Percentiles rank a stretch among this genome's conserved stretches.
These are phyloP conservation scores for Pleurotus tuoliensis DNA, from an alignment of 768 basidiomycete genomes.

Conservation along the genomic window DNA sequence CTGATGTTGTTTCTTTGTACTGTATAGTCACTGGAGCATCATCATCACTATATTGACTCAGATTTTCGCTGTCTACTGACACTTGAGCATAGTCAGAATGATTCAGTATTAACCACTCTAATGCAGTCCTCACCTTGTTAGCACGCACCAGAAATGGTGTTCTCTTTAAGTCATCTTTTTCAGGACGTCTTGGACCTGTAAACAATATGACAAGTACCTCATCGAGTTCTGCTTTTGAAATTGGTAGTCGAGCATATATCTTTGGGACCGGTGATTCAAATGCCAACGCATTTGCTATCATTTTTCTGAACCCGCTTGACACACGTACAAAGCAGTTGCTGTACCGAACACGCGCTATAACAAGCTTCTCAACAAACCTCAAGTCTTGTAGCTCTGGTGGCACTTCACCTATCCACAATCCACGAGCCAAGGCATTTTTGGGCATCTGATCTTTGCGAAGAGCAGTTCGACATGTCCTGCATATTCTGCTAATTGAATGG, in stretches of 20 bases:
- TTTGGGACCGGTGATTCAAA: constrained; percentile 22
- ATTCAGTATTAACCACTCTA: constrained; percentile 34
- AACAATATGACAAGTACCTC: constrained; percentile 30
- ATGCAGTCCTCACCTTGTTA: constrained; percentile 19
- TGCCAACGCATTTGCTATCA: constrained; percentile 26
- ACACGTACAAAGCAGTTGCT: constrained; percentile 26
- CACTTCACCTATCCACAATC: constrained; percentile 31
- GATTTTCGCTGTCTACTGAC: constrained; percentile 21
- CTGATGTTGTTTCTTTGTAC: constrained; percentile 14
- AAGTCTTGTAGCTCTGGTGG: constrained; percentile 22
- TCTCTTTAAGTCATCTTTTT: constrained; percentile 19
- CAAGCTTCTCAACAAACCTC: constrained; percentile 21
- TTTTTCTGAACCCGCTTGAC: constrained; percentile 18
- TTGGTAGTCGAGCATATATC: constrained; percentile 19
- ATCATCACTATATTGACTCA: constrained; percentile 18
- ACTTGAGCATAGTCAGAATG: constrained; percentile 29
- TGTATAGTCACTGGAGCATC: constrained; percentile 20
- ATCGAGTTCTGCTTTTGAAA: constrained; percentile 22
- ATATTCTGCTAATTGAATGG: constrained; percentile 6
- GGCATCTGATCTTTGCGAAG: constrained; percentile 14
- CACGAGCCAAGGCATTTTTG: constrained; percentile 23
- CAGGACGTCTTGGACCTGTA: constrained; percentile 23
- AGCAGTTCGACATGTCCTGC: not conserved
- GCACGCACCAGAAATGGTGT: constrained; percentile 24
- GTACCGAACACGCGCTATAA: constrained; percentile 20